A percentile compares a stretch with the other conserved stretches of the same genome.
These are phyloP conservation scores for Wickerhamiella nectarea DNA, from an alignment of 805 yeast genomes.

Conservation along the genomic window DNA sequence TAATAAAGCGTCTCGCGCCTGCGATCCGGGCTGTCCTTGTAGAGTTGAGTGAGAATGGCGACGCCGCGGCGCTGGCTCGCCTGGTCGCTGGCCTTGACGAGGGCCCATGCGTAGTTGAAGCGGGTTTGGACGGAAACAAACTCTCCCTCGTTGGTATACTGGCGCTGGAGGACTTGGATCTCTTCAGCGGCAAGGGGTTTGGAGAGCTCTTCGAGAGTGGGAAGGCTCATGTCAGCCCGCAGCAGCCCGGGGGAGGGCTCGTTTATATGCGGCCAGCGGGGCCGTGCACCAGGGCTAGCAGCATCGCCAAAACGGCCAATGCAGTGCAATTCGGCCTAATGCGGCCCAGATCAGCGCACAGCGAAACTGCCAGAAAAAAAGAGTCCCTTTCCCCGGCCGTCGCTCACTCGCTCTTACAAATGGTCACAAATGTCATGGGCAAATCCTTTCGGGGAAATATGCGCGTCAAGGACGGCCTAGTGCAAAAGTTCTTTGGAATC, in stretches of 20 bases:
- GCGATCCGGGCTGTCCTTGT: constrained; percentile 64
- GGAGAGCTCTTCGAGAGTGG: constrained; percentile 18
- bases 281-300: no score
- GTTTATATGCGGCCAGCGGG: no score
- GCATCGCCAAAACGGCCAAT: no score
- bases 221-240: constrained; percentile 15
- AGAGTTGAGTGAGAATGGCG: constrained; percentile 43
- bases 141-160: constrained; percentile 70
- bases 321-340: no score
- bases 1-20: constrained; percentile 85
- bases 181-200: constrained; percentile 57
- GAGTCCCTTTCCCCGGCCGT: no score
- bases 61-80: constrained; percentile 70
- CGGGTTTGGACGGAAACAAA: constrained; percentile 67
- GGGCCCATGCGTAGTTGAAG: constrained; percentile 94
- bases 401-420: constrained; percentile 11
- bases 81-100: constrained; percentile 53
- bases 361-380: no score
- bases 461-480: constrained; percentile 41
- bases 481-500: constrained; percentile 73
- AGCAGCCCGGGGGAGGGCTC: no score
- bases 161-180: constrained; percentile 58
- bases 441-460: constrained; percentile 27
- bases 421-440: constrained; percentile 29
- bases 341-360: no score